phyloP scores from a whole-genome alignment of 2,329 filamentous ascomycete genomes.

The Fragosphaeria purpurea region DNA sequence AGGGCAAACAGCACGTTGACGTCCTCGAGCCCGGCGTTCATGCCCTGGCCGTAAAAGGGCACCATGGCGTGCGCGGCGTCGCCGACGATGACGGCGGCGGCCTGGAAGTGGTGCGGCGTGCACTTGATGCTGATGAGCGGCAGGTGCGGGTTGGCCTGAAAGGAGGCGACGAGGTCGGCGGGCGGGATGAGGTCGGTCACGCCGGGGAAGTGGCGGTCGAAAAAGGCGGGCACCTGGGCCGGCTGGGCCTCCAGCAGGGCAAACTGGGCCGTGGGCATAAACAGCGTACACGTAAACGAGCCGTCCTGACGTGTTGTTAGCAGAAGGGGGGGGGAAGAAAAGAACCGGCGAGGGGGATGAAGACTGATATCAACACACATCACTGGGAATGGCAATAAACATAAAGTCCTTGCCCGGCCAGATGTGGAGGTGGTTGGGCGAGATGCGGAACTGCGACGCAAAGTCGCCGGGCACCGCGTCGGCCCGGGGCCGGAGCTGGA shows the following conservation, averaged over 20 bases:
- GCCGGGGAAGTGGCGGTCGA: constrained; percentile 76
- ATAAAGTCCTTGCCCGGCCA: constrained; percentile 92
- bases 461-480: constrained; percentile 19
- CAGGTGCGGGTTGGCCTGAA: constrained; percentile 73
- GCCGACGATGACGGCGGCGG: constrained; percentile 74
- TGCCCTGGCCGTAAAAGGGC: constrained; percentile 95
- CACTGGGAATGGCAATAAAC: constrained; percentile 91
- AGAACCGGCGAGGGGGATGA: not conserved
- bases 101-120: constrained; percentile 70
- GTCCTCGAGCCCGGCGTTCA: constrained; percentile 94
- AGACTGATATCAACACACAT: constrained; percentile 29
- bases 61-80: constrained; percentile 98
- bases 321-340: not conserved
- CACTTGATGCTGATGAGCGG: constrained; percentile 93
- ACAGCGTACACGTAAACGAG: constrained; percentile 90
- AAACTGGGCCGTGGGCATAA: constrained; percentile 66
- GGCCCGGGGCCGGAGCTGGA: constrained; percentile 57
- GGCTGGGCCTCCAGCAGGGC: constrained; percentile 54
- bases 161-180: constrained; percentile 61
- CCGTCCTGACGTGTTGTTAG: constrained; percentile 51
- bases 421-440: constrained; percentile 90
- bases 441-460: constrained; percentile 59
- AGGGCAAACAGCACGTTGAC: constrained; percentile 78
- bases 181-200: constrained; percentile 63
- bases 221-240: constrained; percentile 56